Conservation (phyloP, 2,329 filamentous ascomycete species). For the Claviceps sp. region DNA sequence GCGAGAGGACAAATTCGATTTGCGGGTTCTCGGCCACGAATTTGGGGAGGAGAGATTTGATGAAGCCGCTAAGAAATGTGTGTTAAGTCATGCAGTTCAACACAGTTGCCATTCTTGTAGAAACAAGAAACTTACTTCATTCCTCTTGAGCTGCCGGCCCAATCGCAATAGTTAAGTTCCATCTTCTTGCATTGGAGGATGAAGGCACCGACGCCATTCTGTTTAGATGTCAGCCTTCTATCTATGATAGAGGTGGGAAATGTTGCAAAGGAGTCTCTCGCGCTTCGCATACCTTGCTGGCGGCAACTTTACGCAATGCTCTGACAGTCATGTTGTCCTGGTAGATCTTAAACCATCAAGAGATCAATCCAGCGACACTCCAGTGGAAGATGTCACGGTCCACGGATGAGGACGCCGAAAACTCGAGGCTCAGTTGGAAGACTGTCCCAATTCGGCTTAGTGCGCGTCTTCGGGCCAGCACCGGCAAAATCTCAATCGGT, state of each 20-base stretch:
- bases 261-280: background rate
- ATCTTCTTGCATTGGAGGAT: slow-evolving; percentile 93
- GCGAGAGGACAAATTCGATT: slow-evolving; percentile 85
- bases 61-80: slow-evolving; percentile 50
- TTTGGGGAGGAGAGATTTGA: slow-evolving; percentile 58
- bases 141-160: slow-evolving; percentile 80
- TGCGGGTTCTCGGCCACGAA: slow-evolving; percentile 76
- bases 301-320: slow-evolving; percentile 37
- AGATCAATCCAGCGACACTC: slow-evolving; percentile 12
- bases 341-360: slow-evolving; percentile 16
- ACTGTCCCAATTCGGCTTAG: slow-evolving; percentile 16
- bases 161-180: slow-evolving; percentile 96
- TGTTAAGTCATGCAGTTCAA: background rate
- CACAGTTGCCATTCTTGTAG: background rate
- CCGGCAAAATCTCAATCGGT: slow-evolving; percentile 10
- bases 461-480: slow-evolving; percentile 7
- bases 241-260: background rate
- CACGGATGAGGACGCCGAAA: background rate
- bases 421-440: slow-evolving; percentile 3
- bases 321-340: slow-evolving; percentile 40
- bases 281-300: slow-evolving; percentile 32
- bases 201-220: slow-evolving; percentile 97
- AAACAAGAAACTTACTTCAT: slow-evolving; percentile 57
- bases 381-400: slow-evolving; percentile 10
- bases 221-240: slow-evolving; percentile 7